These are phyloP conservation scores for Ustilago vetiveriae DNA, from an alignment of 1,284 basidiomycete genomes.

Conservation along the genomic window DNA sequence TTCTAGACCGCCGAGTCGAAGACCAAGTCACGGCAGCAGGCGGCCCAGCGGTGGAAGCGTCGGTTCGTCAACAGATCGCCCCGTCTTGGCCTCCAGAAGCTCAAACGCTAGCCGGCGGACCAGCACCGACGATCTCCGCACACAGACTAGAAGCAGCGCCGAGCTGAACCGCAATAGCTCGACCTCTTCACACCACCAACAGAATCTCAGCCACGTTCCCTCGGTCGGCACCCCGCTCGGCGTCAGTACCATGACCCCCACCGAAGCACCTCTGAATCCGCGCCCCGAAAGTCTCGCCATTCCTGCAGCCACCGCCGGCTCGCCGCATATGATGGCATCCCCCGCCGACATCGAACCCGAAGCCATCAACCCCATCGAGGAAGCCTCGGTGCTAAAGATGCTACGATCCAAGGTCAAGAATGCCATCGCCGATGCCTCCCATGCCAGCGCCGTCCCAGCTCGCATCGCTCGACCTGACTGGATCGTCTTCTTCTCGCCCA, in stretches of 20 bases:
- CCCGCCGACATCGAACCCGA: constrained; percentile 29
- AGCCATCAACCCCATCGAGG: constrained; percentile 38
- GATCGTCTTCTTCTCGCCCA: constrained; percentile 66
- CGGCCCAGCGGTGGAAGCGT: constrained; percentile 34
- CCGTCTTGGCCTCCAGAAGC: constrained; percentile 3
- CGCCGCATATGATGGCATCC: constrained; percentile 30
- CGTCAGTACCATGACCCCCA: constrained; percentile 43
- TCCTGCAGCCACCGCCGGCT: constrained; percentile 17
- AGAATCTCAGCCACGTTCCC: constrained; percentile 33
- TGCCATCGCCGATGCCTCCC: constrained; percentile 3
- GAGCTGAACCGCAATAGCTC: constrained; percentile 1
- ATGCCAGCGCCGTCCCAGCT: neutral
- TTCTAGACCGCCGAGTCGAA: constrained; percentile 32
- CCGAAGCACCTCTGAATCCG: constrained; percentile 11
- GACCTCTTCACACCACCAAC: constrained; percentile 6
- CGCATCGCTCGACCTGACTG: constrained; percentile 54
- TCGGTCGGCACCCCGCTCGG: constrained; percentile 38
- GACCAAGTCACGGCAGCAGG: constrained; percentile 38
- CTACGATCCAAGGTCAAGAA: constrained; percentile 26
- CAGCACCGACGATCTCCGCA: constrained; percentile 16
- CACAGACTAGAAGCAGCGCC: constrained; percentile 3
- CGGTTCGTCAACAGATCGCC: constrained; percentile 12
- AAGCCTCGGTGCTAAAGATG: constrained; percentile 30
- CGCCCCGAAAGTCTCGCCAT: constrained; percentile 21
- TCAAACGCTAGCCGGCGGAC: constrained; percentile 25